Evolutionary conservation across 148 eudicot species (phyloP), one percentile per base, ranked within the genome.

Genomic region (Camellia granthamiana): DNA sequence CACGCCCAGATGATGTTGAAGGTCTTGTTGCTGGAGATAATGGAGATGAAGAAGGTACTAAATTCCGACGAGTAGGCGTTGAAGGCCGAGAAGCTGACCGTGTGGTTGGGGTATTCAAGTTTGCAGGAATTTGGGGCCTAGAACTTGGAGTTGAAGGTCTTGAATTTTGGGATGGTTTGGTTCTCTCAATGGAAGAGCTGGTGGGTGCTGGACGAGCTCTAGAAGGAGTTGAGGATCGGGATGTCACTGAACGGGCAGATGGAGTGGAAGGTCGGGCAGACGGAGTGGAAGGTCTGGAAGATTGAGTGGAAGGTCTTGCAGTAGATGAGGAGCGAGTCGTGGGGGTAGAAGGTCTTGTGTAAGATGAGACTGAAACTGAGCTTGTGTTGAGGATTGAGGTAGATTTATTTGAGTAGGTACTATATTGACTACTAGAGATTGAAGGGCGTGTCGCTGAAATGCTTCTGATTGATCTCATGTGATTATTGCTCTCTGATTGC

Each of bases 111-210:
- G 88, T 71, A 76, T 76, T 90, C 78, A 86, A 81, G 84, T 86
- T 93, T 75, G 90, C 82, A 62, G 94, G 71, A 42, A 87, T 67
- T 55, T 90, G 93, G 7, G 99, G 86, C 83, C 99, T 91, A 41
- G 99, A 92, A 84, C 62, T 92, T 23, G 98, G 98, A 78, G 99
- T 96, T 79, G 99, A 96, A 77, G 99, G 97, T 75, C 98, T 89
- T 59, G 99, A 92, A 82, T 81, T 88, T 75, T 77, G 92, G 42
- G 94, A 86, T 70, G 92, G 85, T 59, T 89, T 88, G 30, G 83
- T 78, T 83, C 84, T 90, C 78, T 93, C 99, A 2, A 64, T 73
- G 42, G 94, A 88, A 66, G 97, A 85, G 80, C 81, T 79, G 43
- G 85, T 65, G 69, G 89, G 79, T 15, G 88, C 3, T 62, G 97